A percentile compares a stretch with the other conserved stretches of the same genome.
These are phyloP conservation scores for Fusarium solani-melongenae DNA, from an alignment of 2,329 filamentous ascomycete species.

Conservation along the genomic window DNA sequence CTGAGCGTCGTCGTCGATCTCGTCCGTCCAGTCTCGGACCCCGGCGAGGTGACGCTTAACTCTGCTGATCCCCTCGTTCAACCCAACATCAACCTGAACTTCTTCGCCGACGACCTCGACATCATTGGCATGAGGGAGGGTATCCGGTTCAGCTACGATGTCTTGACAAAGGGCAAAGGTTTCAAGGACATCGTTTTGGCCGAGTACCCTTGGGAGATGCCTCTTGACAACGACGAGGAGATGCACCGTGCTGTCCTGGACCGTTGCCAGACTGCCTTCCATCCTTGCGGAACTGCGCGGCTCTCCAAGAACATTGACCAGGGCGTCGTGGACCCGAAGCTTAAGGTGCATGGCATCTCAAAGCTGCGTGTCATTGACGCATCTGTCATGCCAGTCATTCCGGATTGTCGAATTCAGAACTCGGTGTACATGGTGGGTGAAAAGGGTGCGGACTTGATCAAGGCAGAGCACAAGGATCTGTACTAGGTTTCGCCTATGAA, in stretches of 20 bases:
- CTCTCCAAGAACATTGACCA: slow-evolving; percentile 59
- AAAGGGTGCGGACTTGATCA: slow-evolving; percentile 49
- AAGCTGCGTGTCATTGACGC: slow-evolving; percentile 28
- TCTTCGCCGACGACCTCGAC: slow-evolving; percentile 65
- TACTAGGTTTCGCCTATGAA: not conserved
- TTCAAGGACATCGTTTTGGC: slow-evolving; percentile 64
- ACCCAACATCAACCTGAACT: slow-evolving; percentile 70
- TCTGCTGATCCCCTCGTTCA: slow-evolving; percentile 67
- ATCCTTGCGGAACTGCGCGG: slow-evolving; percentile 67
- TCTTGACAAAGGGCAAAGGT: slow-evolving; percentile 65
- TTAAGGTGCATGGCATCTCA: slow-evolving; percentile 28
- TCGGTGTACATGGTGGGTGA: slow-evolving; percentile 70
- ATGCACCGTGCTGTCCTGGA: slow-evolving; percentile 69
- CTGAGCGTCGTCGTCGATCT: slow-evolving; percentile 66
- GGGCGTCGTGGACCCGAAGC: slow-evolving; percentile 36
- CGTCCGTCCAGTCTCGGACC: slow-evolving; percentile 52
- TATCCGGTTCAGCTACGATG: slow-evolving; percentile 66
- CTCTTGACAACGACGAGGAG: slow-evolving; percentile 62
- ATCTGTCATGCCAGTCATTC: slow-evolving; percentile 62
- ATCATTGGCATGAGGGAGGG: slow-evolving; percentile 70
- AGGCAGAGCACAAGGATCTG: not conserved
- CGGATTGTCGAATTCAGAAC: slow-evolving; percentile 68
- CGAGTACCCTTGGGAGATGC: slow-evolving; percentile 72
- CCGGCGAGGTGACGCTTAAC: slow-evolving; percentile 66
- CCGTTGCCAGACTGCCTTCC: slow-evolving; percentile 68